Percentiles rank a stretch among this genome's conserved stretches.
phyloP scores from a whole-genome alignment of 2,329 filamentous ascomycete species.

The Fusarium sacchari region DNA sequence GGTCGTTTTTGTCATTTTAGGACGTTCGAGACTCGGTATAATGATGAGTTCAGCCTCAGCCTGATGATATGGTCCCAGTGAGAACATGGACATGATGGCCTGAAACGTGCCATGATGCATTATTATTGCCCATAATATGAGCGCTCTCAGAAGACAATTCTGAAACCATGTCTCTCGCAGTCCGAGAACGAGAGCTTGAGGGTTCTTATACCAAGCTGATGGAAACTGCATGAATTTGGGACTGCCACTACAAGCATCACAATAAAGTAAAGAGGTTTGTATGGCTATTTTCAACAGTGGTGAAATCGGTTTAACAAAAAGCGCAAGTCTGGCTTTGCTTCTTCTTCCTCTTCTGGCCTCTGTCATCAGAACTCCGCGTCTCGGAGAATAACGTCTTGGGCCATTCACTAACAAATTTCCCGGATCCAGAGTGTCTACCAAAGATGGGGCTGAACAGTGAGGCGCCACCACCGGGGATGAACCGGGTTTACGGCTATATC shows the following conservation, averaged over 20 bases:
- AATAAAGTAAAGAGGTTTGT: background rate
- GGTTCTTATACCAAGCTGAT: background rate
- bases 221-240: background rate
- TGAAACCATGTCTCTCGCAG: background rate
- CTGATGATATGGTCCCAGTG: background rate
- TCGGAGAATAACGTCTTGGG: background rate
- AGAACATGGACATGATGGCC: background rate
- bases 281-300: background rate
- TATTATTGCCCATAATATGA: accelerated
- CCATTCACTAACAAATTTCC: background rate
- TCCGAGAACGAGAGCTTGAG: too few relatives aligned
- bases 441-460: background rate
- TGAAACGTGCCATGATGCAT: background rate
- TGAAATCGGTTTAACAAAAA: accelerated
- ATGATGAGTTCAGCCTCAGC: background rate
- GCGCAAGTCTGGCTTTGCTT: too few relatives aligned
- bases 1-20: background rate
- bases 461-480: background rate
- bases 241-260: background rate
- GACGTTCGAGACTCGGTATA: background rate
- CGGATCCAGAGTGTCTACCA: background rate
- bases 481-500: background rate
- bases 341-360: background rate
- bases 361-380: background rate
- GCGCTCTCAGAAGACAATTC: too few relatives aligned